Conservation (phyloP, 768 basidiomycete species). For the Ramaria sp. region DNA sequence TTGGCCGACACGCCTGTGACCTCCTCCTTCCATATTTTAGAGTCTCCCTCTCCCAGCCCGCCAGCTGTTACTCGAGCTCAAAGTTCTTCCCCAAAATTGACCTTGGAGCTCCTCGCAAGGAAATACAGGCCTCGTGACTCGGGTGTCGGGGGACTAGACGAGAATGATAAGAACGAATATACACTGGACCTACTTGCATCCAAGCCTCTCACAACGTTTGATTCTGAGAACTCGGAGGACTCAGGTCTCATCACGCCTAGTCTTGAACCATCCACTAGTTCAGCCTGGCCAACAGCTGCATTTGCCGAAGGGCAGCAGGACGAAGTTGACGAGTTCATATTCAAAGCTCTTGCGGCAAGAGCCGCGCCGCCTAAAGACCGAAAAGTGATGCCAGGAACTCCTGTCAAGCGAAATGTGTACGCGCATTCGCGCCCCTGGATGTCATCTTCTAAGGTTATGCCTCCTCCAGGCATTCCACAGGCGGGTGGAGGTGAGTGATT, state of each 20-base stretch:
- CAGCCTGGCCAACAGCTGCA: conserved; percentile 47
- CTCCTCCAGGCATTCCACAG: not conserved
- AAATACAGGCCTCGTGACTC: conserved; percentile 68
- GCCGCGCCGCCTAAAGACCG: conserved; percentile 25
- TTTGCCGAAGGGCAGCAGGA: not conserved
- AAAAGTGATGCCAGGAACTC: conserved; percentile 70
- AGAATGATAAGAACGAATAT: conserved; percentile 29
- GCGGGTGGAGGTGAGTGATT: not conserved
- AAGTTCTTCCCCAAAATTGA: conserved; percentile 27
- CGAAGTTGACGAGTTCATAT: conserved; percentile 62
- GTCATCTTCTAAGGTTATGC: conserved; percentile 14
- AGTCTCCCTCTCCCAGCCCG: conserved; percentile 15
- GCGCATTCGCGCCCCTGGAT: conserved; percentile 13
- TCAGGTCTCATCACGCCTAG: conserved; percentile 55
- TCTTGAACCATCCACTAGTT: conserved; percentile 37
- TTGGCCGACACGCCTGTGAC: conserved; percentile 23
- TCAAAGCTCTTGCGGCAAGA: conserved; percentile 52
- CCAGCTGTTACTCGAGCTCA: conserved; percentile 25
- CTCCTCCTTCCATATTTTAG: conserved; percentile 21
- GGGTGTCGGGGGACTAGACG: conserved; percentile 51
- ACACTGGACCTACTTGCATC: not conserved
- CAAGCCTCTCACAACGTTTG: conserved; percentile 12
- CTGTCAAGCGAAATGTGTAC: conserved; percentile 50
- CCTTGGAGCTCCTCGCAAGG: conserved; percentile 25
- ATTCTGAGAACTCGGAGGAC: conserved; percentile 35